Evolutionary conservation across 108 stramenopile species (phyloP), one percentile per base, ranked within the genome.

Genomic region (Stephanodiscus minutulus): DNA sequence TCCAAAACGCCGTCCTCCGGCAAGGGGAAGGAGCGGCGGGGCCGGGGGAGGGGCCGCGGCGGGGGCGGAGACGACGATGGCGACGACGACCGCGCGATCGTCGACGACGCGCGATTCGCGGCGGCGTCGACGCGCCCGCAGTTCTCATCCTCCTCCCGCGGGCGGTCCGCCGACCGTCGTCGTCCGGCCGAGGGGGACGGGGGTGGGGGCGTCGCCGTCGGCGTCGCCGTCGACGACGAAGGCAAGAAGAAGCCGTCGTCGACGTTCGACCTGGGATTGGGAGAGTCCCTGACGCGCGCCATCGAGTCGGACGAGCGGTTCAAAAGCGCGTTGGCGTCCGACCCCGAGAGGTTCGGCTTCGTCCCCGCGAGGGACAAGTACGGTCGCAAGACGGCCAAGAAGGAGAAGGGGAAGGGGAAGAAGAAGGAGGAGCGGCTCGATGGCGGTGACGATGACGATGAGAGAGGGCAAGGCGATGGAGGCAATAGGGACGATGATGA

Each of bases 271-370:
- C 35, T 41, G 22, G 44, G 43, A 1, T 53, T 72, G 36, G 66
- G 70, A 0, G 56, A 65, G 66, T 60, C 75, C 15, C 60, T 76
- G 5, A 68, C 71, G 17, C 62, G 17, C 7, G 81, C 70, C 20
- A 77, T 70, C 24, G 59, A 24, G 27, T 78, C 92, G 15, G 94
- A 95, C 76, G 88, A 89, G n/a, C 84, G 94, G n/a, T 95, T 95
- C 76, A 64, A 84, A 1, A 86, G 88, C 4, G 88, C 91, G 6
- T 73, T 95, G 81, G 89, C 93, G 5, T 35, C 36, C 17, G 90
- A 95, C 79, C 66, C 84, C 76, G 35, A 92, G 82, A 78, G 83
- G 85, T 66, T 77, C 89, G 74, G 80, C 81, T 44, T 61, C 47
- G 70, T 77, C 28, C 70, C 76, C 4, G 72, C 56, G 18, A 80